Percentiles rank a stretch among this genome's conserved stretches.
These are phyloP conservation scores for Arabidopsis suecica DNA, from an alignment of 345 rosid species.

Conservation along the genomic window DNA sequence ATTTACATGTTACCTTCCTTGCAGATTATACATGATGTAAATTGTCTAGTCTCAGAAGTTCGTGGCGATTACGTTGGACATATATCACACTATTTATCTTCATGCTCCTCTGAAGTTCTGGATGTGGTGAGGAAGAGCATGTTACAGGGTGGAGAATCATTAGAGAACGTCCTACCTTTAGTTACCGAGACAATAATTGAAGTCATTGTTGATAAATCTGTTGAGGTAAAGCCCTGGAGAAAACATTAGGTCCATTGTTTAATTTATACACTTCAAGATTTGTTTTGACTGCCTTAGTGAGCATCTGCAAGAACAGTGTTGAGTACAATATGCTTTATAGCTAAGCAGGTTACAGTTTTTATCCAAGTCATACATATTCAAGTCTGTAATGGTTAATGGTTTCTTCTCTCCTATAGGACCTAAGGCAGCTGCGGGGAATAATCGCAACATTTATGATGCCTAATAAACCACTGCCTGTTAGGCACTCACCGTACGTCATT, in stretches of 20 bases:
- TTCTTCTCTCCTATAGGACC: slow-evolving; percentile 53
- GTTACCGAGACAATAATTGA: slow-evolving; percentile 62
- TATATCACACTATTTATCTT: slow-evolving; percentile 62
- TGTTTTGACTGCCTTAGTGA: slow-evolving; percentile 19
- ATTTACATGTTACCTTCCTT: slow-evolving; percentile 43
- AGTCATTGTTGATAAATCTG: slow-evolving; percentile 76
- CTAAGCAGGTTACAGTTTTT: background rate
- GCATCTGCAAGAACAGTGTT: slow-evolving; percentile 10
- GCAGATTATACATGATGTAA: slow-evolving; percentile 87
- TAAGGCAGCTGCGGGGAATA: slow-evolving; percentile 85
- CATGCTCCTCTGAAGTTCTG: slow-evolving; percentile 67
- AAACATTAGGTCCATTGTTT: slow-evolving; percentile 7
- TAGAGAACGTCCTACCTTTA: slow-evolving; percentile 60
- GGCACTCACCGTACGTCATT: slow-evolving; percentile 86
- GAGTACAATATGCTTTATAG: slow-evolving; percentile 14
- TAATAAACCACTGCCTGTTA: slow-evolving; percentile 84
- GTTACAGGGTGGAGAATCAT: slow-evolving; percentile 63
- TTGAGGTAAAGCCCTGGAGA: slow-evolving; percentile 63
- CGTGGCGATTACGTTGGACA: slow-evolving; percentile 64
- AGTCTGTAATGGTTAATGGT: background rate
- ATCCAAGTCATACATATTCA: background rate
- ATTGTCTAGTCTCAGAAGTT: slow-evolving; percentile 63
- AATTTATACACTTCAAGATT: slow-evolving; percentile 9
- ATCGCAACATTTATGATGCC: slow-evolving; percentile 87
- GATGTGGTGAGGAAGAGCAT: slow-evolving; percentile 81